Conservation (phyloP, 108 stramenopile species). For the Aurantiochytrium sp. region DNA sequence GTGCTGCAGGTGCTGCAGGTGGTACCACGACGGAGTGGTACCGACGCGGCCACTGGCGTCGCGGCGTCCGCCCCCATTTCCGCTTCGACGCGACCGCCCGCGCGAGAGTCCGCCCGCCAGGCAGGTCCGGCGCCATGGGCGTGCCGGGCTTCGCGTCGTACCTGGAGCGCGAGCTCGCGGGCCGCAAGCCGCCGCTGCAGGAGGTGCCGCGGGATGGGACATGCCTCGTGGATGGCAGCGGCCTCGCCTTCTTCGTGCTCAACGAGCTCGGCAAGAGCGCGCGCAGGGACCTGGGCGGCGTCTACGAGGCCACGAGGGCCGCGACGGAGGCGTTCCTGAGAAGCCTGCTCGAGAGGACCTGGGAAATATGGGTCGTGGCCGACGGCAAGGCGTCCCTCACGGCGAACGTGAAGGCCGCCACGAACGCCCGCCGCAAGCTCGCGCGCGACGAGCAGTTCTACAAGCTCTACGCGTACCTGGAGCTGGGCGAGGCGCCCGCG, state of each 20-base stretch:
- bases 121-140: no score
- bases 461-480: background rate
- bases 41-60: no score
- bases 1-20: no score
- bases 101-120: no score
- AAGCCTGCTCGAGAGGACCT: no score
- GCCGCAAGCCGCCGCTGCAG: background rate
- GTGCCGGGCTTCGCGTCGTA: background rate
- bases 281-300: background rate
- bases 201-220: background rate
- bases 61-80: no score
- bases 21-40: no score
- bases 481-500: background rate
- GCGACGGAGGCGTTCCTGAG: background rate
- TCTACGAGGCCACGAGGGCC: background rate
- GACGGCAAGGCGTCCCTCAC: background rate
- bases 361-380: background rate
- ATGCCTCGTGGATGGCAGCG: constrained; percentile 3
- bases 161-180: background rate
- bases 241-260: background rate
- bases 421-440: background rate
- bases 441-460: background rate
- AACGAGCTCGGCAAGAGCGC: background rate
- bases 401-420: background rate
- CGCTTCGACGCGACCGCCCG: no score